Base-by-base conservation (phyloP, 2,329 filamentous ascomycete species). In the Clarireedia hainanense region DNA sequence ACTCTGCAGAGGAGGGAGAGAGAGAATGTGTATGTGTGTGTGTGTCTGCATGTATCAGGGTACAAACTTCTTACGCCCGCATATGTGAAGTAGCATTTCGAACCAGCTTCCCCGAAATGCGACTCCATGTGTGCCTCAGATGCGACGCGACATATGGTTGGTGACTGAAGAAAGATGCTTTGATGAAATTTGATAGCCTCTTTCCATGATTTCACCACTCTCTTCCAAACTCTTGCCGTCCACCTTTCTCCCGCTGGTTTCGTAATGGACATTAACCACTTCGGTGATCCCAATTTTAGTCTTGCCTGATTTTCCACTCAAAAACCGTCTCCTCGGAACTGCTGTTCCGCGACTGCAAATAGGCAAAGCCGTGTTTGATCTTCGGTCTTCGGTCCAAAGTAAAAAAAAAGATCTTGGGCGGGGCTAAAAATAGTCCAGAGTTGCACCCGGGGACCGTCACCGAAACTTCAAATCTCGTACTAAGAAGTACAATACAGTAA, bases 261-360 rank as follows among this genome's bases (percentile, higher is more conserved):
- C 39, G 39, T 34, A 34, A 34, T 12, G 30, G 9, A 9, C 12
- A 12, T 34, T 42, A 42, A 42, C 39, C 1, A n/a, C 39, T 42
- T 42, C 23, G 51, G 40, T 48, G 43, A 53, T 53, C 43, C 24
- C 30, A 53, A 30, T 53, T 34, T 47, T 47, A 47, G 30, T 34
- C 30, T 34, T 34, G 30, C 30, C 30, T 34, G 30, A 34, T 34
- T 34, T 34, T 34, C 10, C 30, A 34, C 30, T 34, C 9, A 34
- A 34, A 34, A 34, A 34, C 30, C 12, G 3, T 34, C 30, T 15
- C 7, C 15, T 48, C 30, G 40, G 42, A 40, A 53, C 43, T 10
- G 48, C 39, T 40, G 47, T 53, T 43, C 43, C 43, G 51, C 51
- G 47, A 48, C n/a, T 26, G 46, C 20, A 39, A 47, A 51, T 40